Percentiles rank a stretch among this genome's conserved stretches.
Conservation (phyloP, 2,329 filamentous ascomycete genomes). For the Penicillium nordicum region DNA sequence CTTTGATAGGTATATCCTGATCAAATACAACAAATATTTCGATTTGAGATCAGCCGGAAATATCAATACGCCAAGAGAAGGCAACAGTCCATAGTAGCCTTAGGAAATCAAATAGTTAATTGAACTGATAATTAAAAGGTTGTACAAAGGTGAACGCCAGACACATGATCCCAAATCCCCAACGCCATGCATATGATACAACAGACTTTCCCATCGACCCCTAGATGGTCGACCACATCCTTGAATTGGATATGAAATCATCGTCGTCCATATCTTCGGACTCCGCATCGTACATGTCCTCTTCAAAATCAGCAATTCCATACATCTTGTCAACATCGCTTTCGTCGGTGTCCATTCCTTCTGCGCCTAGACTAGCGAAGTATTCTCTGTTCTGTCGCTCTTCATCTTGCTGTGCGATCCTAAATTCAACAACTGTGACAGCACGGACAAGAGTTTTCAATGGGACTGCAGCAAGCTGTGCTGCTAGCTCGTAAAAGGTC, state of each 20-base stretch:
- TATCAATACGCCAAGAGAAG: background rate
- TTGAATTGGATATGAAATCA: conserved; percentile 10
- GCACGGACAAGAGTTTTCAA: conserved; percentile 50
- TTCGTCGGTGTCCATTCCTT: conserved; percentile 17
- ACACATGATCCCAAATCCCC: background rate
- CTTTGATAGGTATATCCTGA: background rate
- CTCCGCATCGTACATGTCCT: background rate
- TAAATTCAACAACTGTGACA: conserved; percentile 50
- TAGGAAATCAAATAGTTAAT: background rate
- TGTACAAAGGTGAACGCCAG: background rate
- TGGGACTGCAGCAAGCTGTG: conserved; percentile 49
- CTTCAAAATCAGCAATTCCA: background rate
- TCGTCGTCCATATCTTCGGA: background rate
- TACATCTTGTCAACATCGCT: conserved; percentile 15
- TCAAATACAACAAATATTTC: background rate
- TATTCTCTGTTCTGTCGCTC: conserved; percentile 33
- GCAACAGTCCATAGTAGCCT: background rate
- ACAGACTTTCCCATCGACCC: background rate
- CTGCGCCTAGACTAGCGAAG: conserved; percentile 20
- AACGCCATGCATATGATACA: conserved; percentile 4
- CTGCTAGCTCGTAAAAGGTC: conserved; percentile 51
- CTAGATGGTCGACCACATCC: conserved; percentile 17
- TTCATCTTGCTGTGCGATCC: conserved; percentile 40
- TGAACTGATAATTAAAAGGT: background rate
- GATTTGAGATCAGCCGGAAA: background rate